phyloP scores from a whole-genome alignment of 2,329 filamentous ascomycete genomes.

The Talaromyces marneffei region DNA sequence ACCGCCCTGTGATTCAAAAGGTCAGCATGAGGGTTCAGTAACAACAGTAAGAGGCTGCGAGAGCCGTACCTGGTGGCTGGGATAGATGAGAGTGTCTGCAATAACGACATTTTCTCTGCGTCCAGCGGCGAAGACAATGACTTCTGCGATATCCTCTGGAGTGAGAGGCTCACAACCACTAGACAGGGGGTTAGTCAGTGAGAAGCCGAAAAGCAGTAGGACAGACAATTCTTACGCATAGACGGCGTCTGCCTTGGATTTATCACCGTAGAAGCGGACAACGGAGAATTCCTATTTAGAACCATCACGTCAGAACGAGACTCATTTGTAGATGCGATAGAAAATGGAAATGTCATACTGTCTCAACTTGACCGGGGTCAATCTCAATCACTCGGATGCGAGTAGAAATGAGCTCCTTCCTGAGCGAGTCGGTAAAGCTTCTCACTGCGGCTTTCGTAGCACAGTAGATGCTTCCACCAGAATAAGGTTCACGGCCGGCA shows the following conservation, averaged over 20 bases:
- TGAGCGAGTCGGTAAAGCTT: conserved; percentile 74
- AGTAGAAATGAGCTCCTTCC: conserved; percentile 75
- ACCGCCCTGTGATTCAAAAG: conserved; percentile 2
- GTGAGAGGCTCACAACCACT: conserved; percentile 77
- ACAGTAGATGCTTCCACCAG: conserved; percentile 85
- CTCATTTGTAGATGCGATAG: too few species aligned
- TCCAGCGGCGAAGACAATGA: conserved; percentile 78
- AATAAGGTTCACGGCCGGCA: conserved; percentile 81
- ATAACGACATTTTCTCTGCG: conserved; percentile 85
- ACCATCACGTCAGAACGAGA: background rate
- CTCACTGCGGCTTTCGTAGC: conserved; percentile 85
- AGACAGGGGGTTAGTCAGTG: background rate
- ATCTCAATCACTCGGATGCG: conserved; percentile 80
- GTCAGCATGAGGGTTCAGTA: background rate
- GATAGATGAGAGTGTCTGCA: conserved; percentile 80
- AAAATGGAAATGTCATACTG: conserved; percentile 51
- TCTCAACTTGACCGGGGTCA: conserved; percentile 90
- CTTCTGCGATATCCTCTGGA: conserved; percentile 83
- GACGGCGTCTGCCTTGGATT: conserved; percentile 80
- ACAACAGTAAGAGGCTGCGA: too few species aligned
- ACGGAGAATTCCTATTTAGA: conserved; percentile 68
- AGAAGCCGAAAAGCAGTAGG: background rate
- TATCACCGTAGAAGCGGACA: conserved; percentile 82
- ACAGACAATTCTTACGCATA: conserved; percentile 60
- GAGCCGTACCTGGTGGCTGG: conserved; percentile 73